Conservation (phyloP, 345 rosid genomes). For the Excoecaria agallocha region DNA sequence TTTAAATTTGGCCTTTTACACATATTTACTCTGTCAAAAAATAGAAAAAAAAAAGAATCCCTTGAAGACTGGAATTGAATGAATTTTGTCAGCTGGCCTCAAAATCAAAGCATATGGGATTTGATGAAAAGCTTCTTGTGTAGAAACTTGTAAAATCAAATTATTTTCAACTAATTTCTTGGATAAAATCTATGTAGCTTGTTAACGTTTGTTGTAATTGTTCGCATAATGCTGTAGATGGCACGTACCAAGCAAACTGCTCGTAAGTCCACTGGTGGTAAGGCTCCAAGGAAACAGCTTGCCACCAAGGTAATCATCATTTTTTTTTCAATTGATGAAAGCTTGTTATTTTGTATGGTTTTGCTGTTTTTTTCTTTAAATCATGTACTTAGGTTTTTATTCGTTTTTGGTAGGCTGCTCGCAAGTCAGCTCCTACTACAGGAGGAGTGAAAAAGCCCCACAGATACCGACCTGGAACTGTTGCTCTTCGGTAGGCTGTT, state of each 20-base stretch:
- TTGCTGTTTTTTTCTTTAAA: neutral
- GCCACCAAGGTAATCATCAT: slow-evolving; percentile 17
- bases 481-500: slow-evolving; percentile 24
- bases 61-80: too few relatives aligned
- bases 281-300: slow-evolving; percentile 33
- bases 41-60: too few relatives aligned
- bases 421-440: slow-evolving; percentile 21
- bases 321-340: neutral
- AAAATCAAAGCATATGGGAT: too few relatives aligned
- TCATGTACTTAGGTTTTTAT: neutral
- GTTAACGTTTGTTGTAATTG: neutral
- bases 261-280: slow-evolving; percentile 31
- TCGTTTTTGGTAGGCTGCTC: slow-evolving; percentile 13
- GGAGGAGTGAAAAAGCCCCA: slow-evolving; percentile 28
- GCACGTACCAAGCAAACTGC: slow-evolving; percentile 38
- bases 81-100: too few relatives aligned
- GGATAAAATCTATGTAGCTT: too few relatives aligned
- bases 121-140: too few relatives aligned
- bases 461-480: slow-evolving; percentile 28
- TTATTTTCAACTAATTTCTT: too few relatives aligned
- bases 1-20: too few relatives aligned
- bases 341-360: neutral
- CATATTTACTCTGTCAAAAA: too few relatives aligned
- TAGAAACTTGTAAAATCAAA: too few relatives aligned
- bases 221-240: slow-evolving; percentile 6